Base-by-base conservation (phyloP, 164 flowering plant species). In the Echeveria elegans region DNA sequence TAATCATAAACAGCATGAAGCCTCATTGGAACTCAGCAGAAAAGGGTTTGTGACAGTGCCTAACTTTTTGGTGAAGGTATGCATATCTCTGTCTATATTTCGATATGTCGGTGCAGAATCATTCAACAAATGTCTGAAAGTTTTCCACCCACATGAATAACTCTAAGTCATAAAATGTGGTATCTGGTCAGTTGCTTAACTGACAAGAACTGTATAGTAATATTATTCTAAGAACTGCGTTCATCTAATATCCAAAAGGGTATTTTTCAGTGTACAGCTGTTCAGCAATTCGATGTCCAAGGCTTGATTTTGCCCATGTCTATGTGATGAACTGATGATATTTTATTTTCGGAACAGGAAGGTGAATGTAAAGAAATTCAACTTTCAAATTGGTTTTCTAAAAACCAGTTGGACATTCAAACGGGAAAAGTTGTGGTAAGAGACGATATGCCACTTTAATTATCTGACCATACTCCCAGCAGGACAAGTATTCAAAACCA, bases 351-450 rank as follows among this genome's bases (percentile, higher is more conserved):
- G 23, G 24, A 50, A 62, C 66, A 91, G 97, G 91, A 81, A 75
- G 56, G 67, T 65, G 72, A 79, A 48, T 56, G 19, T 21, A 69
- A 76, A 63, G 82, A 79, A 77, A 29, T 71, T 72, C 85, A 76
- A 12, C 72, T 92, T 29, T 74, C 79, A 63, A 70, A 76, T 68
- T 92, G 97, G 96, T 92, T 92, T 75, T 70, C 59, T n/a, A 76
- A 67, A 69, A 82, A 88, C 78, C 81, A 83, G 59, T 72, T 92
- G 72, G 84, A 89, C 68, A 62, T 56, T 63, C 61, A 72, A 12
- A 66, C 75, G 2, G 96, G 96, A 63, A 92, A 89, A 85, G 97
- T 92, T 73, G 94, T 92, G 88, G 97, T 92, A 83, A 77, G 81
- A 9, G 60, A 21, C 16, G 16, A 24, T 23, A 66, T 15, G 34